Conservation (phyloP, 106 monocot species). For the Amphibolis antarctica region DNA sequence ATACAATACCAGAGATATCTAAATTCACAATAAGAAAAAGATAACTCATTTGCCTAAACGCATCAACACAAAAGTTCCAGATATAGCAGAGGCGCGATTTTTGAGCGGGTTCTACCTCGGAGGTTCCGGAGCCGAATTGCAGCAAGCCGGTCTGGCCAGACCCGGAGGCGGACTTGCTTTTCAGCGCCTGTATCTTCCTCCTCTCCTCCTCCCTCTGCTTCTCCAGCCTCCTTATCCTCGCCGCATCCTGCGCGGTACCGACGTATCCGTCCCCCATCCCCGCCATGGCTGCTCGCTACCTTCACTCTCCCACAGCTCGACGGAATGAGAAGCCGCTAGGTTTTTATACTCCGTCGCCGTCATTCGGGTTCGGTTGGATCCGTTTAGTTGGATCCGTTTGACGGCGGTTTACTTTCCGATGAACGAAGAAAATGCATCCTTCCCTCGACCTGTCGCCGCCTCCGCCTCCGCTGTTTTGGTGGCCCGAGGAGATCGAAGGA, state of each 20-base stretch:
- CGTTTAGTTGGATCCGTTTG: neutral
- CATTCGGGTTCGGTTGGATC: neutral
- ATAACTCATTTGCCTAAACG: neutral
- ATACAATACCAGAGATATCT: neutral
- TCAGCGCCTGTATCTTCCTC: constrained; percentile 85
- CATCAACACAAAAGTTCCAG: neutral
- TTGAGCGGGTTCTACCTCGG: constrained; percentile 41
- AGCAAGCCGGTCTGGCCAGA: constrained; percentile 81
- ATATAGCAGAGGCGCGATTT: neutral
- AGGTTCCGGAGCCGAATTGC: constrained; percentile 98
- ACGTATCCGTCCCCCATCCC: constrained; percentile 99
- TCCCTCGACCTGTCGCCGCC: too few species aligned
- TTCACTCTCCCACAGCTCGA: neutral
- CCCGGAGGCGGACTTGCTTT: constrained; percentile 73
- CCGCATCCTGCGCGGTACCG: constrained; percentile 91
- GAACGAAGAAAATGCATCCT: neutral
- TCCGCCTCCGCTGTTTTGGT: too few species aligned
- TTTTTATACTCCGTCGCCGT: neutral
- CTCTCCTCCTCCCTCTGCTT: constrained; percentile 96
- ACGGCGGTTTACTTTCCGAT: neutral
- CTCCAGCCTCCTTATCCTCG: constrained; percentile 89
- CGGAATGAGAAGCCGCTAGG: neutral
- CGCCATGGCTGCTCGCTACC: constrained; percentile 34
- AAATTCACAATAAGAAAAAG: neutral
- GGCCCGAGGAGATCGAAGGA: too few species aligned